Evolutionary conservation across 2,329 filamentous ascomycete species (phyloP), one percentile per base, ranked within the genome.

Genomic region (Penicillium verrucosum): DNA sequence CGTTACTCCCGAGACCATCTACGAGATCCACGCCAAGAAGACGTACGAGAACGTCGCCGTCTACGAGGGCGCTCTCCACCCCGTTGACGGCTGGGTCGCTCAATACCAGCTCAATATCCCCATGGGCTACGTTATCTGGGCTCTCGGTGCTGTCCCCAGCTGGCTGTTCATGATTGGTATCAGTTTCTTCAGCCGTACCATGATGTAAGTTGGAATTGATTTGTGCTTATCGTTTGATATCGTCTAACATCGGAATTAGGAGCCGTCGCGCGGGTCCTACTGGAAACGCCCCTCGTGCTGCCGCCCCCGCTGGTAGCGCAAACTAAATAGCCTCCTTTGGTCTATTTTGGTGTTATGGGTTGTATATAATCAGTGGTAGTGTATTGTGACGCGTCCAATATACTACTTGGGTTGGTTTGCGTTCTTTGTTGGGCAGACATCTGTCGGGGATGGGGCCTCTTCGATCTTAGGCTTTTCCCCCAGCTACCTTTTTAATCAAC

Each of bases 81-180:
- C 85, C 9, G 83, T 84, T 60, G 82, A 85, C 67, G 82, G 85
- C 44, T 73, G 69, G 60, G 70, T 87, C 43, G 80, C 81, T 48
- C 70, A 85, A 71, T 77, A 78, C 64, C 75, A 78, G 40, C 71
- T 87, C 49, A 78, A 76, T 41, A 70, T 85, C 52, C 80, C 81
- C 16, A 67, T 85, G 36, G 85, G 80, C 7, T 86, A 85, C 61
- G 68, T 77, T 42, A 77, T 86, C 53, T 86, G 77, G 70, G 80
- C 68, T 30, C 80, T 87, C 67, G 76, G 79, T 34, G 76, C 79
- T 71, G 78, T 87, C 62, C 85, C 85, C 3, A 85, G 81, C 65
- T 88, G 85, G 85, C 66, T 82, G 56, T 81, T 86, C 60, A 87
- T 88, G 85, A 80, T 88, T 61, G 71, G 78, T 41, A 82, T 88